Conservation (phyloP, 2,329 filamentous ascomycete genomes). For the Arachnomyces sp. region DNA sequence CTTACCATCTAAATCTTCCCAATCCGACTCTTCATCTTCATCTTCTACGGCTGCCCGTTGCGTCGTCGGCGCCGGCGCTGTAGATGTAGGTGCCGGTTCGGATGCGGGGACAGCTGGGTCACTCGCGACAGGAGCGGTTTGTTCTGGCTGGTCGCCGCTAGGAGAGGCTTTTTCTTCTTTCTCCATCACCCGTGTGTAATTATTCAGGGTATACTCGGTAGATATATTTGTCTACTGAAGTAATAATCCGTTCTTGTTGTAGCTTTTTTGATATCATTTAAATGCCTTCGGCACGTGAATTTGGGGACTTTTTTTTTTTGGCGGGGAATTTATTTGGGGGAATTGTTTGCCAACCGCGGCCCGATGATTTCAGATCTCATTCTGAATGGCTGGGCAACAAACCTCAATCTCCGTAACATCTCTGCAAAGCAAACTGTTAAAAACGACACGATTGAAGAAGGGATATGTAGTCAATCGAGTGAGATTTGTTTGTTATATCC, state of each 20-base stretch:
- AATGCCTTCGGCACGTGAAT: too few species aligned
- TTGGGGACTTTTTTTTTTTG: too few species aligned
- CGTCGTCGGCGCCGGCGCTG: conserved; percentile 6
- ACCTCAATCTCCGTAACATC: too few species aligned
- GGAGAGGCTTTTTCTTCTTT: conserved; percentile 1
- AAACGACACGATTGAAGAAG: too few species aligned
- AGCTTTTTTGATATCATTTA: background rate
- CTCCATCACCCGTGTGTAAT: conserved; percentile 3
- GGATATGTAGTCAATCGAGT: too few species aligned
- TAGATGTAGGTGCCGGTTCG: background rate
- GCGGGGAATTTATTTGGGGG: too few species aligned
- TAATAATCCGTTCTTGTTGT: conserved; percentile 3
- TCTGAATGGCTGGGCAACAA: too few species aligned
- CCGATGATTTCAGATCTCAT: too few species aligned
- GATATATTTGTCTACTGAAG: too few species aligned
- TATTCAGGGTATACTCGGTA: conserved; percentile 2
- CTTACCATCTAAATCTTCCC: conserved; percentile 86
- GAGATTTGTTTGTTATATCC: too few species aligned
- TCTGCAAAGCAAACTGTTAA: too few species aligned
- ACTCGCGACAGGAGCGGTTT: background rate
- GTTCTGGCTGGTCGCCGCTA: conserved; percentile 1
- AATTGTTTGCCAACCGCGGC: too few species aligned
- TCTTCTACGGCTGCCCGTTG: conserved; percentile 24
- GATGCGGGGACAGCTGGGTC: background rate
- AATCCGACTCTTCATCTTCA: conserved; percentile 78